These are phyloP conservation scores for Coccomyxa subellipsoidea DNA, from an alignment of 163 green algal genomes.

Conservation along the genomic window DNA sequence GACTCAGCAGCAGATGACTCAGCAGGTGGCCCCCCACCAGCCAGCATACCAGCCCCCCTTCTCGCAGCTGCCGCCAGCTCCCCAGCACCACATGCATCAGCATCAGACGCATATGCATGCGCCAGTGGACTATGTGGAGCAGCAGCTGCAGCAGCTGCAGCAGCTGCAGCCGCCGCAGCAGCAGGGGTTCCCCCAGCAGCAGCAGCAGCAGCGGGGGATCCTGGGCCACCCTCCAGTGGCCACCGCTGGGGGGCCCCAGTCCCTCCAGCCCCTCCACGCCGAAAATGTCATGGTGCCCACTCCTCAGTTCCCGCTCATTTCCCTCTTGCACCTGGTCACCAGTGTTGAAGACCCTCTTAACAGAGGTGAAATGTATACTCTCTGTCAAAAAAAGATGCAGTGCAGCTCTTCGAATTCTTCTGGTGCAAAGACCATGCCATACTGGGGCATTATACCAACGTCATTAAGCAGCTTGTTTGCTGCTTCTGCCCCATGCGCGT, in stretches of 20 bases:
- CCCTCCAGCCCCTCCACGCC: background rate
- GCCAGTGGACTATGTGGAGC: no score
- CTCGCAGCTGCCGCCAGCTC: background rate
- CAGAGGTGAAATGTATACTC: no score
- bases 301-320: no score
- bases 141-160: background rate
- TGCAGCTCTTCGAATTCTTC: no score
- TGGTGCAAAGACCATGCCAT: no score
- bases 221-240: background rate
- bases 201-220: background rate
- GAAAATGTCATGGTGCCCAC: background rate
- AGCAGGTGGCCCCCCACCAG: background rate
- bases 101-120: background rate
- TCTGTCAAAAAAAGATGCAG: no score
- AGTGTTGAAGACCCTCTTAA: no score
- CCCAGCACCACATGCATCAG: background rate
- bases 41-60: background rate
- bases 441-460: no score
- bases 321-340: no score
- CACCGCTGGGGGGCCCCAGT: background rate
- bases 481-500: no score
- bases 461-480: no score
- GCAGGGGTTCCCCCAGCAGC: background rate
- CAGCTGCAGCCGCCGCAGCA: background rate
- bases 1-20: background rate